phyloP scores from a whole-genome alignment of 2,329 filamentous ascomycete species.

The Dendryphion nanum region DNA sequence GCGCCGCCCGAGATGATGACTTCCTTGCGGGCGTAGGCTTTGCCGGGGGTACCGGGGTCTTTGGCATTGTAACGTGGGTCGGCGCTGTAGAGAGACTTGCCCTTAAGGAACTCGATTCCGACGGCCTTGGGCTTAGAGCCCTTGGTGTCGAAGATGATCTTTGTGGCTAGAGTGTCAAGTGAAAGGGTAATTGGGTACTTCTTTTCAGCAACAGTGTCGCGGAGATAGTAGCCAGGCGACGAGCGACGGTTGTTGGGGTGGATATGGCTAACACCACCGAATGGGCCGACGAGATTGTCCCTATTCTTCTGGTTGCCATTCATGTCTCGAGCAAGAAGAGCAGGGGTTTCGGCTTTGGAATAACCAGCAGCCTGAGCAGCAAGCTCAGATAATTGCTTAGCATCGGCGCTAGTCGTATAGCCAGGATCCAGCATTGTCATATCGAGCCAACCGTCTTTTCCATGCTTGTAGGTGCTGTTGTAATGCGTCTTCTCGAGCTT shows the following conservation, averaged over 20 bases:
- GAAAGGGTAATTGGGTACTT: conserved; percentile 27
- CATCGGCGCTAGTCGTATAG: conserved; percentile 15
- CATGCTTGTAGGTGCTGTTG: conserved; percentile 22
- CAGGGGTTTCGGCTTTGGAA: conserved; percentile 7
- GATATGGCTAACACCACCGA: conserved; percentile 26
- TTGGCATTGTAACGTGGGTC: conserved; percentile 38
- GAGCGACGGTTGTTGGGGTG: conserved; percentile 20
- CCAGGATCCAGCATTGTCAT: conserved; percentile 25
- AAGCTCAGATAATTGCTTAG: conserved; percentile 11
- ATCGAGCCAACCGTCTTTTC: conserved; percentile 22
- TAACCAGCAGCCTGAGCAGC: conserved; percentile 17
- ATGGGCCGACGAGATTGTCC: conserved; percentile 18
- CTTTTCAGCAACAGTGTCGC: conserved; percentile 46
- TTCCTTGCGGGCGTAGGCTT: conserved; percentile 38
- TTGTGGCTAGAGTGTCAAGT: conserved; percentile 43
- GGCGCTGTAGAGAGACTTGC: conserved; percentile 44
- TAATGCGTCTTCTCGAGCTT: conserved; percentile 23
- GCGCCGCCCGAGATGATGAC: conserved; percentile 44
- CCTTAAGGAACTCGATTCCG: conserved; percentile 46
- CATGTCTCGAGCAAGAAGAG: conserved; percentile 18
- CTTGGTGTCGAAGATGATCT: conserved; percentile 39
- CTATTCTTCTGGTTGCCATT: conserved; percentile 17
- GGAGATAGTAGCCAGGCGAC: conserved; percentile 44
- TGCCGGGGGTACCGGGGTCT: conserved; percentile 27
- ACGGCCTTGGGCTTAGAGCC: conserved; percentile 35